Conservation (phyloP, 257 asterid species). For the Haberlea rhodopensis region DNA sequence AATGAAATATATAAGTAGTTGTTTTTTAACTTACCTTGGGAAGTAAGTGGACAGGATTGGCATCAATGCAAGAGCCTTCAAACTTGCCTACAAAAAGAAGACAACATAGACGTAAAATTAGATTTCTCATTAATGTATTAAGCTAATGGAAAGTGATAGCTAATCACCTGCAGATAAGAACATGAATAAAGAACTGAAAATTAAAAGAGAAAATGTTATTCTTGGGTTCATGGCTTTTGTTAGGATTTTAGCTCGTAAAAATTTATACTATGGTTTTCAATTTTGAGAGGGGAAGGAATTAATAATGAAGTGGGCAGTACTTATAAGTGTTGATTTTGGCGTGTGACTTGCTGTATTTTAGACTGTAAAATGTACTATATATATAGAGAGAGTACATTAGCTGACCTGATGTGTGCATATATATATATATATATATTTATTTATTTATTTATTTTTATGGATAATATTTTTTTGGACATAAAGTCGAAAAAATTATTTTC, state of each 20-base stretch:
- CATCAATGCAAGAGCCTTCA: conserved; percentile 30
- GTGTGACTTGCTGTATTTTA: too few relatives aligned
- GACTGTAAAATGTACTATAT: too few relatives aligned
- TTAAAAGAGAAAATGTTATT: conserved; percentile 31
- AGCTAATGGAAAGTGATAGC: background rate
- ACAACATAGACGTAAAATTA: background rate
- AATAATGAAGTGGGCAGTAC: conserved; percentile 18
- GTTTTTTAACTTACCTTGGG: conserved; percentile 47
- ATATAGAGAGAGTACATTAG: background rate
- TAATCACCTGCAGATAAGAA: conserved; percentile 47
- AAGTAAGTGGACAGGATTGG: conserved; percentile 28
- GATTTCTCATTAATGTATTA: background rate
- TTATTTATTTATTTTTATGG: too few relatives aligned
- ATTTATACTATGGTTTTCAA: conserved; percentile 22
- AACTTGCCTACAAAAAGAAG: conserved; percentile 27
- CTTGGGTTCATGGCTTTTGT: conserved; percentile 35
- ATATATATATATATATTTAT: conserved; percentile 27
- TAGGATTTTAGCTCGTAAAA: background rate
- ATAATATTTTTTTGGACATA: too few relatives aligned
- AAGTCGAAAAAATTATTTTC: too few relatives aligned
- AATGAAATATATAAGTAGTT: too few relatives aligned
- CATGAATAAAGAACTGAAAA: conserved; percentile 35
- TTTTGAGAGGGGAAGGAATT: conserved; percentile 37
- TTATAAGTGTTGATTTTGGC: conserved; percentile 31
- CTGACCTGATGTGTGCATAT: conserved; percentile 36